phyloP scores from a whole-genome alignment of 352 stramenopile genomes.

The Globisporangium irregulare region DNA sequence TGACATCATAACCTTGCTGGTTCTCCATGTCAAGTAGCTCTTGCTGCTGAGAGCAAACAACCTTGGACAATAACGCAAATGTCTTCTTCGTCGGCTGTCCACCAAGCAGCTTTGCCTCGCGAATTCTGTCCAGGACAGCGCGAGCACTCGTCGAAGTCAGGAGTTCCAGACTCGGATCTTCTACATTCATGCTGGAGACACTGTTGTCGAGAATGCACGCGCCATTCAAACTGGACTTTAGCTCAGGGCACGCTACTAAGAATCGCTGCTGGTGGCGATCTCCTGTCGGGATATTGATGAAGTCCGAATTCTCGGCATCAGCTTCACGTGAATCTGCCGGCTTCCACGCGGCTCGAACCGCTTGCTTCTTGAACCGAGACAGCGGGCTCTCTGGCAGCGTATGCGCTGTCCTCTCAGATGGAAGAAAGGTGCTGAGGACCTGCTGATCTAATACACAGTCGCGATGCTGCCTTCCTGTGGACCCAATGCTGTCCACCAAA shows the following conservation, averaged over 20 bases:
- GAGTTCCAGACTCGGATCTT: not conserved
- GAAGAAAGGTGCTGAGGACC: not conserved
- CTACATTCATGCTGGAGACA: not conserved
- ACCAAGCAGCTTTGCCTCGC: slow-evolving; percentile 33
- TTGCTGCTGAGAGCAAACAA: not conserved
- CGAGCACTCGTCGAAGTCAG: slow-evolving; percentile 13
- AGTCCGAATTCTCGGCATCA: not conserved
- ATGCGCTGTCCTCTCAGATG: not conserved
- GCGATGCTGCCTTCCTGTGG: not conserved
- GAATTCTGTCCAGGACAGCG: slow-evolving; percentile 37
- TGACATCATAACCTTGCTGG: not conserved
- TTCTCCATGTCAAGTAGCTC: not conserved
- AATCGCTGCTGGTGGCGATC: not conserved
- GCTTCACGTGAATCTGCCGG: not conserved
- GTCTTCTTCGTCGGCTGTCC: not conserved
- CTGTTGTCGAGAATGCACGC: not conserved
- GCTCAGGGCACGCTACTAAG: not conserved
- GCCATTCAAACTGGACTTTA: not conserved
- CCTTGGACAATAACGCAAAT: not conserved
- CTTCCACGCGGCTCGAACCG: not conserved
- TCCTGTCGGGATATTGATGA: not conserved
- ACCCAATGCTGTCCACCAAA: not conserved
- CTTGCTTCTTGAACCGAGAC: slow-evolving; percentile 45
- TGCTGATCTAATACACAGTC: not conserved
- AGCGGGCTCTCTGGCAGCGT: slow-evolving; percentile 30